Base-by-base conservation (phyloP, 257 asterid species). In the Rauvolfia tetraphylla region DNA sequence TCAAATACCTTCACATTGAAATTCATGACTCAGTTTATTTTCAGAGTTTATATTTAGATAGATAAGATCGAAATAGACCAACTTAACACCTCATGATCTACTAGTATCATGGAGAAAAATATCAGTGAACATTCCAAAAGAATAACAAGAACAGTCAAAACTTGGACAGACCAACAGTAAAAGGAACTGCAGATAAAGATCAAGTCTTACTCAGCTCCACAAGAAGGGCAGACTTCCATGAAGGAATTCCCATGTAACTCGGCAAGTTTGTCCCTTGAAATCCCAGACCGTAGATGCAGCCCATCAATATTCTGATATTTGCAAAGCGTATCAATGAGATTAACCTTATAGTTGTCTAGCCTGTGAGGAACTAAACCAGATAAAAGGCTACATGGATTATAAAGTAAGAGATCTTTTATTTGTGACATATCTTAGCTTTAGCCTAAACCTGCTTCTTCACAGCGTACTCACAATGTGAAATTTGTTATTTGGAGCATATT, bases 231-330 rank as follows among this genome's bases (percentile, higher is more conserved):
- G 57, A 75, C 80, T 83, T 95, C 98, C 98, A 89, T 82, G 86
- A 95, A 95, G 62, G 97, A 91, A 84, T 95, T 79, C 77, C 98
- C 98, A 79, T 95, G 98, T 72, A 95, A 84, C 82, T 95, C 98
- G 44, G 98, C 74, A 72, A 95, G 93, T 81, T 85, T 92, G 80
- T 88, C 92, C 91, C 98, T 84, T 25, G 98, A 87, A 67, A 95
- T 88, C 82, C 98, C 98, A 77, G 98, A 95, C 31, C 98, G 98
- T 71, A 95, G 93, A 85, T 95, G 98, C 76, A 95, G 92, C 72
- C 96, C 93, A 76, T 95, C 98, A 77, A 95, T 89, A 79, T 95
- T 95, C 98, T 95, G 85, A 75, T 78, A 85, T 73, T 76, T 81
- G 72, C 77, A 75, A 72, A 83, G 11, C 68, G 63, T 10, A 73